Evolutionary conservation across 2,329 filamentous ascomycete genomes (phyloP), one percentile per base, ranked within the genome.

Genomic region (Fusarium praegraminearum): DNA sequence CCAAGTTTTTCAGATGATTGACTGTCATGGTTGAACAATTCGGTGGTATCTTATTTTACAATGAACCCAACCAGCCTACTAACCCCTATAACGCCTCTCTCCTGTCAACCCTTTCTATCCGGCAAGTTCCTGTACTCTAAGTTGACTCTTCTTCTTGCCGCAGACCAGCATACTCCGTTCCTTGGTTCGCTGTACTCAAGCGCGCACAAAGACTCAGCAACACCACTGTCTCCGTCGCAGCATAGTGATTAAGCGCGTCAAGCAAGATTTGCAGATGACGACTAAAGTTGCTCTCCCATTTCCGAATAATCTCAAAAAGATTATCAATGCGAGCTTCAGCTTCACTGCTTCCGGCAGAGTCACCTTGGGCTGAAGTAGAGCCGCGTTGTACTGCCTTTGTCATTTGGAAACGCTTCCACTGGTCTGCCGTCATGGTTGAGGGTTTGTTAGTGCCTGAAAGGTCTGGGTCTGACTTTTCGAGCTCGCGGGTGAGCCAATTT

Each of bases 151-250:
- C 88, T 62, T 90, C 88, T n/a, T 83, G 81, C 56, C 86, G 83
- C 61, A 89, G 73, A 4, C 88, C 88, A 12, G 87, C 85, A 74
- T 86, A 90, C 76, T 90, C 87, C 1, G 88, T 90, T 22, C 92
- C 92, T 77, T 94, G 92, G 65, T 92, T 93, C 15, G 92, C 93
- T 62, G 91, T 93, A 75, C 91, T 94, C 75, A 97, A 78, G 65
- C 93, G 83, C 15, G 93, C 93, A 77, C 93, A 97, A 18, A 99
- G 83, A 70, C 94, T 95, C 67, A 98, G 82, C 70, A 99, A 85
- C 20, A 97, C 96, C 5, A 98, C 95, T 40, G 96, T 98, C 83
- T 99, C 96, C 0, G 96, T 98, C 0, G 96, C 96, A 4, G 96
- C 96, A 74, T 98, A 97, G 80, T 98, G 97, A 75, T 99, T 98